phyloP scores from a whole-genome alignment of 441 rosid genomes.

The Adansonia gregorii region DNA sequence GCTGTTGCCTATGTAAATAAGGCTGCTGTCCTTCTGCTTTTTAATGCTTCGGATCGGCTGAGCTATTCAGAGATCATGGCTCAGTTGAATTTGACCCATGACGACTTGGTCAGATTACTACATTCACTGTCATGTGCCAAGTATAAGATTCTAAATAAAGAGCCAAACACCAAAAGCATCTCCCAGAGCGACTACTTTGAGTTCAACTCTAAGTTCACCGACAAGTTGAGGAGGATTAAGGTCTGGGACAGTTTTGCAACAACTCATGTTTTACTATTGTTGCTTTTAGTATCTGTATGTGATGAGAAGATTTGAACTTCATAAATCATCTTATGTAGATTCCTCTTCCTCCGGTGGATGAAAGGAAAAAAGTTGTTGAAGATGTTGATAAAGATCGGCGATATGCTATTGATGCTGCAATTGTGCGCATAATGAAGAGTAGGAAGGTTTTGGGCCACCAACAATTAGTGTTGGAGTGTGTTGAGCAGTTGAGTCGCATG shows the following conservation, averaged over 20 bases:
- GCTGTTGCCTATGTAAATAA: slow-evolving; percentile 30
- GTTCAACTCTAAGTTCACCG: slow-evolving; percentile 79
- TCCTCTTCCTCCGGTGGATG: slow-evolving; percentile 95
- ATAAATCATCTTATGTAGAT: slow-evolving; percentile 43
- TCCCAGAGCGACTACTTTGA: slow-evolving; percentile 70
- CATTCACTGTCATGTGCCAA: slow-evolving; percentile 93
- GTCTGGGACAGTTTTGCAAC: slow-evolving; percentile 34
- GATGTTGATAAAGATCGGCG: slow-evolving; percentile 91
- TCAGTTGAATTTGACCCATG: slow-evolving; percentile 79
- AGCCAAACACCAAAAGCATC: slow-evolving; percentile 71
- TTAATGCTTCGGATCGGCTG: slow-evolving; percentile 73
- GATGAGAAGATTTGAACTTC: background rate
- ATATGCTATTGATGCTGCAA: slow-evolving; percentile 92
- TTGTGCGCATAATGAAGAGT: slow-evolving; percentile 97
- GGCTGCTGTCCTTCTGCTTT: slow-evolving; percentile 85
- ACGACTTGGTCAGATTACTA: slow-evolving; percentile 82
- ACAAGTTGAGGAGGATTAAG: slow-evolving; percentile 93
- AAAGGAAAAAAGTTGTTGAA: slow-evolving; percentile 86
- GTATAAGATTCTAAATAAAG: slow-evolving; percentile 87
- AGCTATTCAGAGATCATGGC: slow-evolving; percentile 80
- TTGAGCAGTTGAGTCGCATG: slow-evolving; percentile 91
- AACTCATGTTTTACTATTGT: background rate
- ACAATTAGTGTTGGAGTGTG: slow-evolving; percentile 81
- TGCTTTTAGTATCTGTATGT: background rate
- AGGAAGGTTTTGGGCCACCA: slow-evolving; percentile 85